A percentile compares a stretch with the other conserved stretches of the same genome.
phyloP scores from a whole-genome alignment of 2,329 filamentous ascomycete species.

The Pseudocercospora crystallina region DNA sequence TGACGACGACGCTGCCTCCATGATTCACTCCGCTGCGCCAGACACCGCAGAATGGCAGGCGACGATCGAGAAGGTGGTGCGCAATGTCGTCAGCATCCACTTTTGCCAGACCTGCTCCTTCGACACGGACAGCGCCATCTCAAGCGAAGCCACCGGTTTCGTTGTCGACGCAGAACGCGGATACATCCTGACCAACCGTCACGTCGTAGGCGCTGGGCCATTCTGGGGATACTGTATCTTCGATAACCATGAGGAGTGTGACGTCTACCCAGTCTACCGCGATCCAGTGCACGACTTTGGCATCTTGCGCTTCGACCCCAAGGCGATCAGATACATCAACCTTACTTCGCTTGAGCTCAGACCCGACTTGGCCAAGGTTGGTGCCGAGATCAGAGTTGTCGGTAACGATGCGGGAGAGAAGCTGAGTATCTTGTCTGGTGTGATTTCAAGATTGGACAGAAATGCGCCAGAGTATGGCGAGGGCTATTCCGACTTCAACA shows the following conservation, averaged over 20 bases:
- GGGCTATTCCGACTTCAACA: conserved; percentile 96
- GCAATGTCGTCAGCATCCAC: conserved; percentile 96
- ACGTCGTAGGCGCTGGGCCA: conserved; percentile 91
- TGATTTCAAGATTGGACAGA: conserved; percentile 91
- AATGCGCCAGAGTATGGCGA: conserved; percentile 98
- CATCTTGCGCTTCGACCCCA: conserved; percentile 92
- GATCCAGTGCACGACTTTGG: conserved; percentile 99
- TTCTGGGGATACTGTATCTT: conserved; percentile 99
- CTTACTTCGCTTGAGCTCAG: conserved; percentile 75
- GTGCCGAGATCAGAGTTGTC: conserved; percentile 91
- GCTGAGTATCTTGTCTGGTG: conserved; percentile 93
- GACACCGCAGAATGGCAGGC: conserved; percentile 90
- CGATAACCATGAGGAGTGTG: conserved; percentile 95
- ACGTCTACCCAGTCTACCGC: conserved; percentile 94
- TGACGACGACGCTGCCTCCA: conserved; percentile 45
- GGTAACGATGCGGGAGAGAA: conserved; percentile 99
- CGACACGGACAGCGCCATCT: conserved; percentile 91
- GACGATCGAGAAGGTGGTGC: conserved; percentile 90
- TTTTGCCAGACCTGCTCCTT: conserved; percentile 98
- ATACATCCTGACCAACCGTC: conserved; percentile 60
- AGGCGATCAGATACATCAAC: conserved; percentile 95
- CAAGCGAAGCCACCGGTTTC: conserved; percentile 95
- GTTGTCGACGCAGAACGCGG: conserved; percentile 93
- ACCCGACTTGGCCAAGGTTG: conserved; percentile 83
- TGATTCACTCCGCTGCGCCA: conserved; percentile 48